phyloP scores from a whole-genome alignment of 2,329 filamentous ascomycete genomes.

The Reticulascus tulasneorum region DNA sequence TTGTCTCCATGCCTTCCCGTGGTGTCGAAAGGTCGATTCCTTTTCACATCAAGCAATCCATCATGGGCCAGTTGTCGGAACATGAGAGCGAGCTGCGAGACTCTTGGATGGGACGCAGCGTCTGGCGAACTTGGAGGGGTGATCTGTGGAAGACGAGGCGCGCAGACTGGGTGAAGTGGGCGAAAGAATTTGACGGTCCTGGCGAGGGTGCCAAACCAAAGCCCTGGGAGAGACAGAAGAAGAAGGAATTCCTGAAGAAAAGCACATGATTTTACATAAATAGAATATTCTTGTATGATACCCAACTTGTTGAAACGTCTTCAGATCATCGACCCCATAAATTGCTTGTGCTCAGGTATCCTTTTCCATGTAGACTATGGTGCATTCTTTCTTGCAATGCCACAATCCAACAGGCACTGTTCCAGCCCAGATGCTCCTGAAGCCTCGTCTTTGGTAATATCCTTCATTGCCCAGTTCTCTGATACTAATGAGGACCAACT shows the following conservation, averaged over 20 bases:
- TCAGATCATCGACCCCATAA: too few species aligned
- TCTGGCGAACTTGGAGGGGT: constrained; percentile 56
- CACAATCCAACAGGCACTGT: too few species aligned
- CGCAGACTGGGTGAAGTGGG: constrained; percentile 54
- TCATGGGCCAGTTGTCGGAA: constrained; percentile 45
- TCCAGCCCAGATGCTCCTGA: too few species aligned
- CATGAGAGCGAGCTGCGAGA: constrained; percentile 47
- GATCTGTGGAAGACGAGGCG: constrained; percentile 52
- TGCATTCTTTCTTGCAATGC: too few species aligned
- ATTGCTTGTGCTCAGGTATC: background rate
- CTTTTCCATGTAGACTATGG: too few species aligned
- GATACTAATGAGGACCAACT: too few species aligned
- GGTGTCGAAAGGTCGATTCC: constrained; percentile 46
- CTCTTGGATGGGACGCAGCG: constrained; percentile 50
- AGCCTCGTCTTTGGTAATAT: too few species aligned
- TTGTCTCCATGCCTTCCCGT: constrained; percentile 47
- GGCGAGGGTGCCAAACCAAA: constrained; percentile 10
- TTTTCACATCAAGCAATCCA: constrained; percentile 54
- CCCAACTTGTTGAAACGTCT: too few species aligned
- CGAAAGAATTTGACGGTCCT: constrained; percentile 41
- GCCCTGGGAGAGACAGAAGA: constrained; percentile 13
- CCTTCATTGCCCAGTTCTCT: too few species aligned
- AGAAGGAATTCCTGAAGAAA: constrained; percentile 1
- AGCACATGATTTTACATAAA: too few species aligned
- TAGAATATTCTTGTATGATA: too few species aligned